Evolutionary conservation across 2,329 filamentous ascomycete species (phyloP).

Genomic region (Cladosporium colombiae): DNA sequence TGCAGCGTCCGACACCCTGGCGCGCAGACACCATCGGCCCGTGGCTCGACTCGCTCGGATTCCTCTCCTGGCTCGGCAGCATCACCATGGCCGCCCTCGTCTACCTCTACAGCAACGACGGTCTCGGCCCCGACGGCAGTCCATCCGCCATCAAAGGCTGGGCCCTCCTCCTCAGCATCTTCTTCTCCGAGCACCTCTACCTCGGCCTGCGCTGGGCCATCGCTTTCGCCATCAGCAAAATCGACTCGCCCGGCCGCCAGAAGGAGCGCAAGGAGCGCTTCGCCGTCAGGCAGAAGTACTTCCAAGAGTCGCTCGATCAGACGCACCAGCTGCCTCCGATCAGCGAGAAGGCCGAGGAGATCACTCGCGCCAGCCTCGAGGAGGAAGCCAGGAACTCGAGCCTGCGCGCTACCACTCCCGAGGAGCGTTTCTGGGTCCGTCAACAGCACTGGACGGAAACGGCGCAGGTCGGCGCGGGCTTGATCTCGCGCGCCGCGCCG

Average conservation of each 20-base stretch:
- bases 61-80: constrained; percentile 91
- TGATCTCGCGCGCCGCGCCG: constrained; percentile 48
- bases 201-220: constrained; percentile 75
- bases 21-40: constrained; percentile 92
- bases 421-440: constrained; percentile 55
- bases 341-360: constrained; percentile 57
- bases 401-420: constrained; percentile 44
- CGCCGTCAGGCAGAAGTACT: constrained; percentile 73
- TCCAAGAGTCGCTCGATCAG: constrained; percentile 70
- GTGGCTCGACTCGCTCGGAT: constrained; percentile 81
- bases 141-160: constrained; percentile 73
- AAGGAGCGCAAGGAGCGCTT: constrained; percentile 83
- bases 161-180: constrained; percentile 77
- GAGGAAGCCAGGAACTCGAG: constrained; percentile 51
- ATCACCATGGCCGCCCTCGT: constrained; percentile 85
- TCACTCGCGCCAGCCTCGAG: constrained; percentile 65
- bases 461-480: constrained; percentile 51
- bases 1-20: constrained; percentile 85
- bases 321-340: constrained; percentile 50
- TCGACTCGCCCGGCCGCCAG: constrained; percentile 83
- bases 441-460: constrained; percentile 53
- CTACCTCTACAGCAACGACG: constrained; percentile 78
- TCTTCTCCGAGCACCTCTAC: constrained; percentile 88
- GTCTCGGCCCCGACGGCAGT: constrained; percentile 64
- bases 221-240: constrained; percentile 69